Percentiles rank a stretch among this genome's conserved stretches.
These are phyloP conservation scores for Climacium dendroides DNA, from an alignment of 225 moss, liverwort and hornwort genomes.

Conservation along the genomic window DNA sequence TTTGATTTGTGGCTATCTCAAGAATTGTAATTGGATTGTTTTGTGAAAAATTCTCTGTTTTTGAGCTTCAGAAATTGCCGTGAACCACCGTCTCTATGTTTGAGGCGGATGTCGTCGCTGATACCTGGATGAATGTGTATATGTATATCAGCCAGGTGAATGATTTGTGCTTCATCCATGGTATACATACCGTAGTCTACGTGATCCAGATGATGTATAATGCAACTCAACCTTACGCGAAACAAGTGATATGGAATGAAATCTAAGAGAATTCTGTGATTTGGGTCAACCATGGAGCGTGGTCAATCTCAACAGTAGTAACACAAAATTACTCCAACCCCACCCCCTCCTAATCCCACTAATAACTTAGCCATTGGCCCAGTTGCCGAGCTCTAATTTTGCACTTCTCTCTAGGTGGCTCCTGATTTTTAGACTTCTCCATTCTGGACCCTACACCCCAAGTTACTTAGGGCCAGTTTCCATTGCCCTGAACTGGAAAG, in stretches of 20 bases:
- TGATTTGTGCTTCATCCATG: too few species aligned
- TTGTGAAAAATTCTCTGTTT: background rate
- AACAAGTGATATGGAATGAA: background rate
- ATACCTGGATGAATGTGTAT: background rate
- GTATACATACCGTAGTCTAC: too few species aligned
- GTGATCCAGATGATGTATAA: background rate
- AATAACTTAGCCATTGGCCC: background rate
- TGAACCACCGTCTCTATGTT: background rate
- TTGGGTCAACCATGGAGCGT: background rate
- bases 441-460: too few species aligned
- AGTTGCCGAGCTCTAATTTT: background rate
- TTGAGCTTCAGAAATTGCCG: background rate
- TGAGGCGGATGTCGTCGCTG: too few species aligned
- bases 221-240: background rate
- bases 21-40: background rate
- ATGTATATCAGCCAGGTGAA: too few species aligned
- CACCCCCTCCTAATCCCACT: background rate
- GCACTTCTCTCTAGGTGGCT: background rate
- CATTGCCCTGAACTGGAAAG: too few species aligned
- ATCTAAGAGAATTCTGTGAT: background rate
- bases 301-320: background rate
- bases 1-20: background rate
- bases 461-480: background rate
- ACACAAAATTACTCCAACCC: background rate
- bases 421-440: background rate